These are phyloP conservation scores for Fusarium metavorans DNA, from an alignment of 2,329 filamentous ascomycete genomes.

Conservation along the genomic window DNA sequence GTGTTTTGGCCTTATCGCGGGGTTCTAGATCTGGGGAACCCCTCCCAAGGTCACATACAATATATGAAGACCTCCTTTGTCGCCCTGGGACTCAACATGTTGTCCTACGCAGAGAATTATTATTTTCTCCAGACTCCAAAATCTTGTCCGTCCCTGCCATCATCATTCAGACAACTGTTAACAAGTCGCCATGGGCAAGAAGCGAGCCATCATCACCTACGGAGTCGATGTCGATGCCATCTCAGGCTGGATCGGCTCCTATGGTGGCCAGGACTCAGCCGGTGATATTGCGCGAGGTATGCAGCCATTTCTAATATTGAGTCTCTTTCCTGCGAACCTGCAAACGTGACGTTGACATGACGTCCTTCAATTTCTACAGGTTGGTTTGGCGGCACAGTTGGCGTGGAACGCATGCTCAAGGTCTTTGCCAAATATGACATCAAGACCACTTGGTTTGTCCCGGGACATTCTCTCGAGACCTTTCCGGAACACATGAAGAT, in stretches of 20 bases:
- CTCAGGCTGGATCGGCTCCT: neutral
- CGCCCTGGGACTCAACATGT: neutral
- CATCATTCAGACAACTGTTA: neutral
- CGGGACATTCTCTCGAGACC: neutral
- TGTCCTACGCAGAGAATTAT: neutral
- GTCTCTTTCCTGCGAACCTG: neutral
- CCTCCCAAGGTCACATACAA: neutral
- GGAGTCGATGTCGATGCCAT: neutral
- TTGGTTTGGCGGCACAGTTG: neutral
- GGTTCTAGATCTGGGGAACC: neutral
- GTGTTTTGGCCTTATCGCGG: neutral
- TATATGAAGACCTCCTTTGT: neutral
- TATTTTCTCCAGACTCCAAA: neutral
- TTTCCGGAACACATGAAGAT: neutral
- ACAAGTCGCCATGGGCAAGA: neutral
- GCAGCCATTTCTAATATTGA: neutral
- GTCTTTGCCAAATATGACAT: neutral
- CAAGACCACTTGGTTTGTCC: neutral
- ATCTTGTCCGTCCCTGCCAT: neutral
- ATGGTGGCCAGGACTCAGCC: neutral
- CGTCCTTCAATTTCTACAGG: neutral
- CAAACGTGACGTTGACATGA: neutral
- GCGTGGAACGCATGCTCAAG: neutral
- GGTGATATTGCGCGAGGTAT: neutral
- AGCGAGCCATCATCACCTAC: neutral